Base-by-base conservation (phyloP, 2,329 filamentous ascomycete genomes). In the Trichoderma arundinaceum region DNA sequence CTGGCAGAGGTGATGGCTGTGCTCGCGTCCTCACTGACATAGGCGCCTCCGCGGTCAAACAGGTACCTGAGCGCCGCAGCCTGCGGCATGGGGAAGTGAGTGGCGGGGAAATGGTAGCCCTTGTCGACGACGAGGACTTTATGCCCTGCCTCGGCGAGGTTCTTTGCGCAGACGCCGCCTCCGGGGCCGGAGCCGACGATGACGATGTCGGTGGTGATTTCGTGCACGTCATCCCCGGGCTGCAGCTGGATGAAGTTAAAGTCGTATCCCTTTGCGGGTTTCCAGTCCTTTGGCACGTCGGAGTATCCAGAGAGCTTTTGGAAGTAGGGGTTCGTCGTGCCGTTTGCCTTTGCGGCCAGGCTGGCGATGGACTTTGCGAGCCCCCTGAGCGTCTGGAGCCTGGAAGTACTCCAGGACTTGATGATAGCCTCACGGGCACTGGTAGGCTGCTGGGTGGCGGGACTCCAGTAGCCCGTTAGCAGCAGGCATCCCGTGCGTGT, bases 161-260 rank as follows among this genome's bases (percentile, higher is more conserved):
- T 90, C 76, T 94, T 94, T 28, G 94, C 93, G 41, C 85, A 86
- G 0, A 97, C 92, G 9, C 84, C 92, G 46, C 91, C 93, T 68
- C 94, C 94, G 71, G 92, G 96, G 33, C 94, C 94, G 43, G 91
- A 95, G 2, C 94, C 94, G 19, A 97, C 84, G 66, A 97, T 88
- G 46, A 96, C 87, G 0, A 96, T 87, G 75, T 97, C 94, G 0
- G 91, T 90, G 62, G 92, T 87, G 44, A 96, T 79, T 3, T 83
- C 82, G 68, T 88, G 86, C 0, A 86, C 80, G 4, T 72, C 69
- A n/a, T 71, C 69, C 6, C 73, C 75, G 2, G 72, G 61, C 2
- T 74, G 76, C 69, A 90, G 81, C 72, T 91, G 87, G 52, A 90
- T 72, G 70, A 92, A 92, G 0, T 81, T 75, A 72, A 85, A 91